Percentiles rank a stretch among this genome's conserved stretches.
These are phyloP conservation scores for Metarhizium brunneum DNA, from an alignment of 2,329 filamentous ascomycete species.

Conservation along the genomic window DNA sequence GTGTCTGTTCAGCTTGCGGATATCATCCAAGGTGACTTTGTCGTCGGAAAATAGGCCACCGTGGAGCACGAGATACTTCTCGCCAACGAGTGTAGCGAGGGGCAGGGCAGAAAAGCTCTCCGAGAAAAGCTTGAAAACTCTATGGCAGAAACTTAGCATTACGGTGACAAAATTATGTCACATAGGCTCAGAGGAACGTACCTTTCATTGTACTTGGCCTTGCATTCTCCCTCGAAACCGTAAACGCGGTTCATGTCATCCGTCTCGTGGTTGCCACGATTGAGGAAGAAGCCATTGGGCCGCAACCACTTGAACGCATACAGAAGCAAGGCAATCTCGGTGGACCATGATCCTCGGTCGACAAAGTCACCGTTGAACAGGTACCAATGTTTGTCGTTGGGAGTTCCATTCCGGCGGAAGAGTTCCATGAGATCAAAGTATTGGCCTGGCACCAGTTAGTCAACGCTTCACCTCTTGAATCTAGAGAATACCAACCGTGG, in stretches of 20 bases:
- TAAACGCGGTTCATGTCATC: conserved; percentile 99
- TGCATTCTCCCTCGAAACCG: conserved; percentile 96
- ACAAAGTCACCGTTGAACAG: conserved; percentile 99
- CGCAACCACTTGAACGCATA: conserved; percentile 97
- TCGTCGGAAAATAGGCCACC: conserved; percentile 95
- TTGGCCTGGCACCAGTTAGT: conserved; percentile 51
- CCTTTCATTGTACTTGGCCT: conserved; percentile 92
- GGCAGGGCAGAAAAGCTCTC: conserved; percentile 95
- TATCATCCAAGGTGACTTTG: conserved; percentile 83
- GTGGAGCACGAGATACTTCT: conserved; percentile 86
- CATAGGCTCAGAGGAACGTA: conserved; percentile 1
- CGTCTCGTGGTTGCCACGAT: conserved; percentile 96
- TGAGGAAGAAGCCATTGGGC: conserved; percentile 83
- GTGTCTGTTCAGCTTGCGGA: conserved; percentile 85
- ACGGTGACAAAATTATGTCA: neutral
- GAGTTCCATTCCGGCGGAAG: conserved; percentile 82
- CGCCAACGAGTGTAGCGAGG: conserved; percentile 81
- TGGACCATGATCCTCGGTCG: conserved; percentile 94
- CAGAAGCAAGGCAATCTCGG: conserved; percentile 86
- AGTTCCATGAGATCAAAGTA: conserved; percentile 97
- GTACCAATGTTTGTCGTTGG: conserved; percentile 80
- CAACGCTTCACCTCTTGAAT: neutral
- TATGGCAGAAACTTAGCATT: conserved; percentile 14
- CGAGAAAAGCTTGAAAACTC: conserved; percentile 93
- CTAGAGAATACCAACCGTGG: conserved; percentile 55